Evolutionary conservation across 306 rosid species (phyloP).

Genomic region (peach (Prunus persica)): Prunus_persica_NCBIv2 NC_034011.1:2948501-2949000

Average conservation of each 20-base stretch:
- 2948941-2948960: slow-evolving; percentile 33
- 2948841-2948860: slow-evolving; percentile 10
- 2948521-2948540: no score
- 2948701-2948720: no score
- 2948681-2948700: no score
- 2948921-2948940: slow-evolving; percentile 22
- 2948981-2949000: slow-evolving; percentile 19
- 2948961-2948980: slow-evolving; percentile 27
- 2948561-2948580: no score
- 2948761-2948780: neutral
- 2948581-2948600: no score
- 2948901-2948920: slow-evolving; percentile 25
- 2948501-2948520: no score
- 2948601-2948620: no score
- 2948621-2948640: no score
- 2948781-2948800: slow-evolving; percentile 8
- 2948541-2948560: no score
- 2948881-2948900: slow-evolving; percentile 30
- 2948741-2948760: neutral
- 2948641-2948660: no score
- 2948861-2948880: slow-evolving; percentile 16
- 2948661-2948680: no score
- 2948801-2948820: slow-evolving; percentile 15
- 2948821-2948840: slow-evolving; percentile 23
- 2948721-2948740: neutral